Base-by-base conservation (phyloP, 164 flowering plant genomes). In the Euptelea pleiosperma region DNA sequence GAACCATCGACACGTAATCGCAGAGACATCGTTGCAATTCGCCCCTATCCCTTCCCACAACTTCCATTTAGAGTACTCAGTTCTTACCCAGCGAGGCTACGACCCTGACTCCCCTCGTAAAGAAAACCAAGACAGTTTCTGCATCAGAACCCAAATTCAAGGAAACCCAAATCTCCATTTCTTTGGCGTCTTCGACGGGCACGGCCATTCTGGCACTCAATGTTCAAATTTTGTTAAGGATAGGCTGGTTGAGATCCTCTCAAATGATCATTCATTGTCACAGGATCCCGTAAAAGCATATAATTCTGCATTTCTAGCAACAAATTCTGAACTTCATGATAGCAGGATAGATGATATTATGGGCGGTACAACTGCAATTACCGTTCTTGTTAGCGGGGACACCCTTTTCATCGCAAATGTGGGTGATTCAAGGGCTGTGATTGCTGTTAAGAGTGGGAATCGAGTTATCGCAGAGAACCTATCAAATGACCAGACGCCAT, bases 151-250 rank as follows among this genome's bases (percentile, higher is more conserved):
- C 14, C 63, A 79, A 14, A 8, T 94, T 50, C 90, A 81, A 75
- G 91, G 86, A 57, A 82, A 94, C 77, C 93, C 93, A 39, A 79
- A 83, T 74, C 69, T 87, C 36, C 99, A 94, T 79, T 89, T 94
- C 82, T 91, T 94, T 62, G 96, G 96, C 10, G 98, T 91, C 15
- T 94, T 86, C 71, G 99, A 94, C 72, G 99, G 98, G 61, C 99
- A 94, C 58, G 99, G 99, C 6, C 83, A 77, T 34, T 82, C 68
- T 63, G 98, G 99, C 26, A 58, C 83, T 0, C 67, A 84, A 58
- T 94, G 99, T 81, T 79, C 98, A 1, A 78, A 73, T 63, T 94
- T 89, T 50, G 99, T 82, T 22, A 79, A 67, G 66, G 82, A 85
- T 29, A 89, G 82, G 68, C 40, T 91, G 15, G 79, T 91, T 8